Evolutionary conservation across 2,329 filamentous ascomycete genomes (phyloP).

Genomic region (Xenoacremonium recifei): DNA sequence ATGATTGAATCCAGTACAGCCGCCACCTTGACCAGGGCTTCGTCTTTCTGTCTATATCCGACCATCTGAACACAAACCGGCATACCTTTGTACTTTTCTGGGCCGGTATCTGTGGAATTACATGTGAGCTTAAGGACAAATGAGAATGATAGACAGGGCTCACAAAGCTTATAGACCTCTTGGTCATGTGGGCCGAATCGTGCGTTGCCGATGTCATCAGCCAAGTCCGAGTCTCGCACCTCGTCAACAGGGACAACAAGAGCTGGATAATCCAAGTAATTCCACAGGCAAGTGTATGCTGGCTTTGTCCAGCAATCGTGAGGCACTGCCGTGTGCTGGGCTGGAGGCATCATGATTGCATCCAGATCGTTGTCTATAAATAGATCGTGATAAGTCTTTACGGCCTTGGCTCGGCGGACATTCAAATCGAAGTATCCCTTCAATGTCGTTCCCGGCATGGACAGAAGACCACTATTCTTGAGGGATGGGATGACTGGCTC

Average conservation of each 20-base stretch:
- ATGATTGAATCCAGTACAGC: conserved; percentile 1
- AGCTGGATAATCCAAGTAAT: conserved; percentile 3
- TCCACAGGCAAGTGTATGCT: conserved; percentile 1
- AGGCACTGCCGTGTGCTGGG: conserved; percentile 1
- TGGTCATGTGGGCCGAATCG: conserved; percentile 1
- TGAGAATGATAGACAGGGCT: not conserved
- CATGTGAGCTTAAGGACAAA: not conserved
- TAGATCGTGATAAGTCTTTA: not conserved
- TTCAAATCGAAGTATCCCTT: conserved; percentile 1
- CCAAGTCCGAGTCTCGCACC: not conserved
- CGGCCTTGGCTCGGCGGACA: not conserved
- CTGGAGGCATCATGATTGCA: conserved; percentile 2
- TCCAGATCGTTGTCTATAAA: conserved; percentile 1
- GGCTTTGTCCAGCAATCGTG: not conserved
- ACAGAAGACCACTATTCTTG: not conserved
- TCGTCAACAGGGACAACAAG: conserved; percentile 1
- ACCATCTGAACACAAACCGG: conserved; percentile 1
- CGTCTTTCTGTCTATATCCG: conserved; percentile 1
- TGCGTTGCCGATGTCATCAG: not conserved
- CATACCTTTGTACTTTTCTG: not conserved
- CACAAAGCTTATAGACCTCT: conserved; percentile 1
- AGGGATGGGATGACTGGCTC: conserved; percentile 2
- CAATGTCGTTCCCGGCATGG: not conserved
- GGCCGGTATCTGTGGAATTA: conserved; percentile 1
- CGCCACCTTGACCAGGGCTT: not conserved